These are phyloP conservation scores for Bjerkandera adusta DNA, from an alignment of 1,284 basidiomycete species.

Conservation along the genomic window DNA sequence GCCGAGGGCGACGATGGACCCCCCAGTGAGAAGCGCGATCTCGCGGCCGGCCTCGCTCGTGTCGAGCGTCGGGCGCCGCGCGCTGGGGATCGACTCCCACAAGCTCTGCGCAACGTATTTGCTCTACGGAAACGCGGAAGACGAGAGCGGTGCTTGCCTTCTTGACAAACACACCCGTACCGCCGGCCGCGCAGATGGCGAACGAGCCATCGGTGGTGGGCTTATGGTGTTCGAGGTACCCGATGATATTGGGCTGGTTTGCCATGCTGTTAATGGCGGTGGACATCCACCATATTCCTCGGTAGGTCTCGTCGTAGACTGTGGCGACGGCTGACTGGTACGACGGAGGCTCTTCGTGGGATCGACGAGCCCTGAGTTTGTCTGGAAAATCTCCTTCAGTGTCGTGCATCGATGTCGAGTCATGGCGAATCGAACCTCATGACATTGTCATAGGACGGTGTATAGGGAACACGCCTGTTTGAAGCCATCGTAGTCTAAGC, in stretches of 20 bases:
- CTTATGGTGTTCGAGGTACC: neutral
- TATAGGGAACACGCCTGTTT: too few relatives aligned
- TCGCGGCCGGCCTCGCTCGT: neutral
- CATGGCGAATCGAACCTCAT: too few relatives aligned
- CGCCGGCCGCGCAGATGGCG: conserved; percentile 6
- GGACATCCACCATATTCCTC: neutral
- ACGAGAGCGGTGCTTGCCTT: neutral
- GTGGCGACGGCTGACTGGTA: too few relatives aligned
- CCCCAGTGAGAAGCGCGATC: neutral
- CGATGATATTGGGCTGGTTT: conserved; percentile 1
- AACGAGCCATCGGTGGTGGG: conserved; percentile 7
- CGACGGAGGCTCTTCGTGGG: too few relatives aligned
- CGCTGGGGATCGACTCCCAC: neutral
- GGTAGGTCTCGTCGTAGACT: conserved; percentile 9
- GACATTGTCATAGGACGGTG: too few relatives aligned
- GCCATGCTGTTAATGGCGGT: conserved; percentile 3
- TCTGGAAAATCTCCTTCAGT: too few relatives aligned
- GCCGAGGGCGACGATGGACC: neutral
- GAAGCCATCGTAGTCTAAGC: too few relatives aligned
- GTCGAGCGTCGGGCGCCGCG: conserved; percentile 1
- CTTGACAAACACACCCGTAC: neutral
- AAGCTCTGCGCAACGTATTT: neutral
- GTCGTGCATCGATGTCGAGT: too few relatives aligned
- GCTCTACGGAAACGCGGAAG: neutral
- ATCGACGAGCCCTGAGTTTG: too few relatives aligned